Percentiles rank a stretch among this genome's conserved stretches.
phyloP scores from a whole-genome alignment of 2,329 filamentous ascomycete genomes.

The Ophiostoma ips region DNA sequence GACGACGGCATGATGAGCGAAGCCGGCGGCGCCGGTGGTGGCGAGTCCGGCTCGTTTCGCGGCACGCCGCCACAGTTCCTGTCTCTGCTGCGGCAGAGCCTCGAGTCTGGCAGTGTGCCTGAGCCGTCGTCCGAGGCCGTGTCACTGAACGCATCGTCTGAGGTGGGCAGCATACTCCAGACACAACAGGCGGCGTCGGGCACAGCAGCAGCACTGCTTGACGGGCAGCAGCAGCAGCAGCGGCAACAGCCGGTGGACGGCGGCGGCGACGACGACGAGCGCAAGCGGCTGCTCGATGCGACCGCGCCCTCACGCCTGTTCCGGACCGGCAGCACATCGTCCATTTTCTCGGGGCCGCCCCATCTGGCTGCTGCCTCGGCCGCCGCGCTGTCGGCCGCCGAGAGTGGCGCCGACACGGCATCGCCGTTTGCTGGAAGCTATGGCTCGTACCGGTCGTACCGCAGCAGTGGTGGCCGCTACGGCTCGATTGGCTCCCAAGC shows the following conservation, averaged over 20 bases:
- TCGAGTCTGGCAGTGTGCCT: constrained; percentile 25
- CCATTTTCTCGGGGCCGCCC: constrained; percentile 44
- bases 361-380: constrained; percentile 39
- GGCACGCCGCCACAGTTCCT: constrained; percentile 14
- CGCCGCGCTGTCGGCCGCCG: constrained; percentile 1
- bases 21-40: constrained; percentile 25
- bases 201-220: not conserved
- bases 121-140: constrained; percentile 7
- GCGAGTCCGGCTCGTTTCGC: constrained; percentile 17
- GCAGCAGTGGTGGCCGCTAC: constrained; percentile 10
- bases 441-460: constrained; percentile 46
- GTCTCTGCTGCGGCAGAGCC: constrained; percentile 38
- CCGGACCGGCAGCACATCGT: constrained; percentile 23
- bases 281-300: constrained; percentile 26
- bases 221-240: constrained; percentile 14
- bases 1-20: constrained; percentile 21
- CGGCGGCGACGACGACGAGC: constrained; percentile 12
- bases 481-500: not conserved
- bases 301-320: constrained; percentile 24
- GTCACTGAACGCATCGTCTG: not conserved
- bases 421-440: constrained; percentile 11
- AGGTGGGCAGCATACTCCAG: not conserved
- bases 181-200: too few relatives aligned
- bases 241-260: constrained; percentile 13
- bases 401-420: not conserved